Base-by-base conservation (phyloP, 1,139 yeast species). In the Pichia cactophila region DNA sequence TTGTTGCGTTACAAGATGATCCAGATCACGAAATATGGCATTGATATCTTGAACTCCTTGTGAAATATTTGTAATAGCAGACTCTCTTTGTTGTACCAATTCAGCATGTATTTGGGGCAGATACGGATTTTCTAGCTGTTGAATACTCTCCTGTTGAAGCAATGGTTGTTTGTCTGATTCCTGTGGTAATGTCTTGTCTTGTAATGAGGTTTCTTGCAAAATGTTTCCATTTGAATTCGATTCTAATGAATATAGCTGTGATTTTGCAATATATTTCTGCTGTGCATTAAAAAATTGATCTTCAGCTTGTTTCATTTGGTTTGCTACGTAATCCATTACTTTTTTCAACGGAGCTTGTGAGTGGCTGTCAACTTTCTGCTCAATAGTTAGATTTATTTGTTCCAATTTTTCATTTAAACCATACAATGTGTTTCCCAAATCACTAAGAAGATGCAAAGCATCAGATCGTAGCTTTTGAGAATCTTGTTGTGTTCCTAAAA, bases 41-140 rank as follows among this genome's bases (percentile, higher is more conserved):
- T 89, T 88, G 44, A 89, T 88, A 58, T 89, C 96, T 52, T 75
- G 75, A 8, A 89, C 86, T 0, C 96, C 95, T 46, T 80, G 78
- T 42, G 85, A 80, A 8, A 89, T 85, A 54, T 78, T 81, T 37
- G 74, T 73, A 31, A 89, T 85, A 54, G 87, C 95, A 26, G 78
- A 68, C 53, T 85, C 83, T 50, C 96, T 69, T 60, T 87, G 92
- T 52, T 82, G 79, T 2, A 89, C 80, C 8, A 89, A 67, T 11
- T 81, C 68, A 3, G 78, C 60, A 58, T 88, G 95, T 56, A 85
- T 81, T 35, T 35, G 38, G 7, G 38, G 38, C 16, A 35, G 8
- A 35, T 16, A 35, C 7, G 20, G 20, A 35, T 35, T 16, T 9
- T 35, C 38, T 16, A 16, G 11, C 14, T 16, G 4, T 35, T 58